Conservation (phyloP, 495 filamentous ascomycete genomes). For the Penicillium egyptiacum region DNA sequence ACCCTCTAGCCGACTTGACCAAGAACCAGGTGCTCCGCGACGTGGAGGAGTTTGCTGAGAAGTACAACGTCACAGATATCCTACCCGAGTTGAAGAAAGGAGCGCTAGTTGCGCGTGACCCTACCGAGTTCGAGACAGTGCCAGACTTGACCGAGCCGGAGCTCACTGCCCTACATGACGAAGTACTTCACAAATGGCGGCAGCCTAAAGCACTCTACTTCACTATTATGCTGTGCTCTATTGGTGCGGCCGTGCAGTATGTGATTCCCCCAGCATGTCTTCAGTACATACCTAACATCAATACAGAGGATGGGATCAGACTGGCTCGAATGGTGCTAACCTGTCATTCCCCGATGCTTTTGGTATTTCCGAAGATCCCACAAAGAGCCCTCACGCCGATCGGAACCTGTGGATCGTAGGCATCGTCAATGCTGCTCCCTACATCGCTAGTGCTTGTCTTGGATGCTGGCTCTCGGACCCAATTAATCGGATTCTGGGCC, state of each 20-base stretch:
- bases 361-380: slow-evolving; percentile 45
- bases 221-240: slow-evolving; percentile 67
- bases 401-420: slow-evolving; percentile 61
- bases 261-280: slow-evolving; percentile 13
- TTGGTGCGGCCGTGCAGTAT: slow-evolving; percentile 68
- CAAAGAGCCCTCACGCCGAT: slow-evolving; percentile 15
- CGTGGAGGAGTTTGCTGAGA: slow-evolving; percentile 55
- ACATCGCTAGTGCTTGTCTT: slow-evolving; percentile 39
- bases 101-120: slow-evolving; percentile 65
- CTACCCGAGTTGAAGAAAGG: slow-evolving; percentile 53
- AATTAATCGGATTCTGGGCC: slow-evolving; percentile 53
- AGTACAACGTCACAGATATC: slow-evolving; percentile 47
- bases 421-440: slow-evolving; percentile 57
- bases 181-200: slow-evolving; percentile 62
- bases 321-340: slow-evolving; percentile 73
- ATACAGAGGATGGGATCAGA: slow-evolving; percentile 64
- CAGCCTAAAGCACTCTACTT: slow-evolving; percentile 65
- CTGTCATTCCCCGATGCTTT: slow-evolving; percentile 60
- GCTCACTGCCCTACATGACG: slow-evolving; percentile 51
- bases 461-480: slow-evolving; percentile 66
- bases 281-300: slow-evolving; percentile 5
- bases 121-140: slow-evolving; percentile 53
- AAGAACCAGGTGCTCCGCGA: slow-evolving; percentile 51
- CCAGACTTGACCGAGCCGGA: slow-evolving; percentile 58
- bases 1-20: slow-evolving; percentile 59